These are phyloP conservation scores for Ophiostoma himal-ulmi DNA, from an alignment of 2,329 filamentous ascomycete species.

Conservation along the genomic window DNA sequence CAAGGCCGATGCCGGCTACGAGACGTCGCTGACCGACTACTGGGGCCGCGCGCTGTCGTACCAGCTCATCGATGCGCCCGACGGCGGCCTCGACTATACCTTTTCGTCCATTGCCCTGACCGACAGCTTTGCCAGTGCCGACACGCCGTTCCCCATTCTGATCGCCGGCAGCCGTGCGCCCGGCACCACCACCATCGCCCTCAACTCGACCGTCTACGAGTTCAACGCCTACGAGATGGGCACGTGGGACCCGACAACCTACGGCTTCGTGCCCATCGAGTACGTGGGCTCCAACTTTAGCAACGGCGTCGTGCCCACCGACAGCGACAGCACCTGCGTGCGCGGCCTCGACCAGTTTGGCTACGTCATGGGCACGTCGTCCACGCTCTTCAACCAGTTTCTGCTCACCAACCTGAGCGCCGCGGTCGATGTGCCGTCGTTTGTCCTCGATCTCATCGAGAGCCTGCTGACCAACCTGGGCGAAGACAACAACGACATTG, in stretches of 20 bases:
- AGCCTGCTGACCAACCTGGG: conserved; percentile 52
- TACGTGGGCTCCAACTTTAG: conserved; percentile 57
- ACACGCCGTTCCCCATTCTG: conserved; percentile 46
- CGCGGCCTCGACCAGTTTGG: conserved; percentile 76
- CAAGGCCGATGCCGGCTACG: conserved; percentile 59
- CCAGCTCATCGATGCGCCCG: conserved; percentile 70
- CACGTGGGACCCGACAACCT: conserved; percentile 54
- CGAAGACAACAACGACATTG: conserved; percentile 43
- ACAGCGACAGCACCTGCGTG: conserved; percentile 56
- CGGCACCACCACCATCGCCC: conserved; percentile 38
- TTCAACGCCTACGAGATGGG: conserved; percentile 63
- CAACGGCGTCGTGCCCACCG: conserved; percentile 49
- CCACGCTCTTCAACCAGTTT: conserved; percentile 76
- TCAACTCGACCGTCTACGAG: conserved; percentile 59
- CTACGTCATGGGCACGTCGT: conserved; percentile 80
- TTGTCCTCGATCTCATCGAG: conserved; percentile 47
- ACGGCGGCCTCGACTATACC: conserved; percentile 71
- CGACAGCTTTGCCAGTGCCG: conserved; percentile 39
- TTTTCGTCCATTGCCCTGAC: conserved; percentile 62
- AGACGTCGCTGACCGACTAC: conserved; percentile 76
- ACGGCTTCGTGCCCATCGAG: conserved; percentile 53
- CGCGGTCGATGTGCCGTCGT: conserved; percentile 39
- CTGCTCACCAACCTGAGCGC: conserved; percentile 57
- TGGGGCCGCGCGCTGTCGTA: conserved; percentile 84
- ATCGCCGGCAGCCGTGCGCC: conserved; percentile 46